Evolutionary conservation across 1,139 yeast genomes (phyloP).

Genomic region (Spathaspora sp.): DNA sequence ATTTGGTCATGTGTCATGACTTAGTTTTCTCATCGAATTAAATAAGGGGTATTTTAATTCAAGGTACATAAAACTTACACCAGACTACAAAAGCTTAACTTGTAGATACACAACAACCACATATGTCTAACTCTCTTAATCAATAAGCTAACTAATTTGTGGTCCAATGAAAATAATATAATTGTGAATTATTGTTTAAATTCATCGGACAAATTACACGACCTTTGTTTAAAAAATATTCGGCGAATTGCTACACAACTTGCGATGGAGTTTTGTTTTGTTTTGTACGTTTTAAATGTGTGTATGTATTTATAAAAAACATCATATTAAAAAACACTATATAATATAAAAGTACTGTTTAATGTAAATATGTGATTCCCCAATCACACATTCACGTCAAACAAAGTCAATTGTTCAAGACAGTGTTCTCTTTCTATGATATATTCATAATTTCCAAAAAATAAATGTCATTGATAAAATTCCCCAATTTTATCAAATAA

Average conservation of each 20-base stretch:
- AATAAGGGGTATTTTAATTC: neutral
- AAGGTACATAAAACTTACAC: neutral
- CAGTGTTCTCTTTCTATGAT: neutral
- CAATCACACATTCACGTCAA: neutral
- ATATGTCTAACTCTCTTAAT: too few relatives aligned
- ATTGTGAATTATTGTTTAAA: neutral
- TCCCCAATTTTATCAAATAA: neutral
- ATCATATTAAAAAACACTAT: neutral
- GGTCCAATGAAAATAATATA: neutral
- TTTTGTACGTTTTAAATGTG: neutral
- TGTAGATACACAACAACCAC: too few relatives aligned
- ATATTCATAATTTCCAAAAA: neutral
- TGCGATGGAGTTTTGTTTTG: neutral
- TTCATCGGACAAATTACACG: neutral
- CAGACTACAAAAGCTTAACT: too few relatives aligned
- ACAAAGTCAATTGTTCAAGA: neutral
- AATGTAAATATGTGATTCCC: neutral
- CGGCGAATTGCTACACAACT: neutral
- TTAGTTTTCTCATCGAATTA: neutral
- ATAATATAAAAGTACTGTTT: neutral
- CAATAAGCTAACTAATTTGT: too few relatives aligned
- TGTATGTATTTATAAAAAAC: neutral
- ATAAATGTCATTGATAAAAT: neutral
- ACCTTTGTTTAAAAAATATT: neutral
- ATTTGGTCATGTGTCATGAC: conserved; percentile 1